phyloP scores from a whole-genome alignment of 2,329 filamentous ascomycete genomes.

The Scedosporium apiospermum region DNA sequence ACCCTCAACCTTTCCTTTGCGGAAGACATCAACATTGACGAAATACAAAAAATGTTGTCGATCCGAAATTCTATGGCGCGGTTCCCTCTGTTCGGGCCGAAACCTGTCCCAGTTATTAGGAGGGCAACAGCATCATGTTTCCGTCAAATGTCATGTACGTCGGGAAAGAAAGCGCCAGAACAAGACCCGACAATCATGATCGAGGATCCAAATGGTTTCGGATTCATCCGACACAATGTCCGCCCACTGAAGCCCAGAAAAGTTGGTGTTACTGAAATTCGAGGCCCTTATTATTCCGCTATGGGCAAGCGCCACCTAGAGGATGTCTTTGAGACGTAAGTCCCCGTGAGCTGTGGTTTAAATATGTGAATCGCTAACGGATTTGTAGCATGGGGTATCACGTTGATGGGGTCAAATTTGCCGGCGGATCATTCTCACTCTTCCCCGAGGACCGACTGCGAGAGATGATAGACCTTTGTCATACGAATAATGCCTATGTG shows the following conservation, averaged over 20 bases:
- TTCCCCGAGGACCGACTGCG: conserved; percentile 18
- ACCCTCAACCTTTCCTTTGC: too few relatives aligned
- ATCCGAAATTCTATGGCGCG: too few relatives aligned
- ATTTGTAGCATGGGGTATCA: conserved; percentile 37
- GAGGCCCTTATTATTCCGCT: conserved; percentile 44
- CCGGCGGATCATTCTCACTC: conserved; percentile 41
- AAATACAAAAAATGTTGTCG: too few relatives aligned
- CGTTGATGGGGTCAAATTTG: conserved; percentile 46
- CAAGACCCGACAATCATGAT: conserved; percentile 23
- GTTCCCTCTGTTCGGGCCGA: too few relatives aligned
- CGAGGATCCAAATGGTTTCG: conserved; percentile 38
- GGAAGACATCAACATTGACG: too few relatives aligned
- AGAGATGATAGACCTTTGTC: conserved; percentile 16
- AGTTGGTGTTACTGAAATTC: conserved; percentile 43
- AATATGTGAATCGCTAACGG: not conserved
- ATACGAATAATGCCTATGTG: conserved; percentile 30
- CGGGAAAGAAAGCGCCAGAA: not conserved
- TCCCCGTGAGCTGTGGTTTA: not conserved
- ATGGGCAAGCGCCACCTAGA: conserved; percentile 43
- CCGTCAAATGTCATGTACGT: not conserved
- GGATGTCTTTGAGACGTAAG: conserved; percentile 42
- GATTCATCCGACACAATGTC: conserved; percentile 39
- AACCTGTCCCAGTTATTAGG: too few relatives aligned
- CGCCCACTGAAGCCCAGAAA: conserved; percentile 36
- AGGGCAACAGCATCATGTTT: not conserved